Evolutionary conservation across 805 yeast genomes (phyloP), one percentile per base, ranked within the genome.

Genomic region (Maudiozyma pseudohumilis): DNA sequence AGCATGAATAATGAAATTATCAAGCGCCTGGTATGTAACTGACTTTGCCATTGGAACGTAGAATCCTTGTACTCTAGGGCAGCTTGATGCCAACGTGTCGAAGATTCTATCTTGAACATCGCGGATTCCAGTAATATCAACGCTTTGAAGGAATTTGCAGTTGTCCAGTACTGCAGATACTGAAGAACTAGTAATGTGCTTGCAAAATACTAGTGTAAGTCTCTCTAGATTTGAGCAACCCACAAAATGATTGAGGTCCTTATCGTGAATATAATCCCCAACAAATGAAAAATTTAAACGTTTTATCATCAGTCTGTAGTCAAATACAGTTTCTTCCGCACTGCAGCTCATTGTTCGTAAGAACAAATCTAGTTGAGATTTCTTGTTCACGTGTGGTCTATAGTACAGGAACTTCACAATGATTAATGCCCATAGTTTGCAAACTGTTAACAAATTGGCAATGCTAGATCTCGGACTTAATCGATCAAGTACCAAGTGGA

Each of bases 371-470:
- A 62, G 45, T 31, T 63, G 63, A 70, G 80, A 70, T 30, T 85
- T 74, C 31, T 65, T 61, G 34, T 71, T 64, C 35, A 87, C 70
- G 43, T 72, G 72, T 3, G 96, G 96, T 41, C 97, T 72, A 54
- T 84, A 83, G 94, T 96, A 88, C 22, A 88, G 64, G 29, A 80
- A 68, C 50, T 84, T 95, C 9, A 86, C 76, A 11, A 83, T 76
- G 29, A 83, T 65, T 46, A 75, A 73, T 9, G 87, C 82, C 81
- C 95, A 87, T 43, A 77, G 72, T 49, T 75, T 77, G 60, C 95
- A 87, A 6, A 85, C 88, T 1, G 85, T 68, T 43, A 85, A 63
- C 17, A 80, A 59, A 11, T 75, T 66, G 20, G 74, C 75, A 41
- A 78, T 62, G 48, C 80, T 87, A 3, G 69, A 53, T 45, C 70